Base-by-base conservation (phyloP, 495 filamentous ascomycete genomes). In the Geopyxis carbonaria region DNA sequence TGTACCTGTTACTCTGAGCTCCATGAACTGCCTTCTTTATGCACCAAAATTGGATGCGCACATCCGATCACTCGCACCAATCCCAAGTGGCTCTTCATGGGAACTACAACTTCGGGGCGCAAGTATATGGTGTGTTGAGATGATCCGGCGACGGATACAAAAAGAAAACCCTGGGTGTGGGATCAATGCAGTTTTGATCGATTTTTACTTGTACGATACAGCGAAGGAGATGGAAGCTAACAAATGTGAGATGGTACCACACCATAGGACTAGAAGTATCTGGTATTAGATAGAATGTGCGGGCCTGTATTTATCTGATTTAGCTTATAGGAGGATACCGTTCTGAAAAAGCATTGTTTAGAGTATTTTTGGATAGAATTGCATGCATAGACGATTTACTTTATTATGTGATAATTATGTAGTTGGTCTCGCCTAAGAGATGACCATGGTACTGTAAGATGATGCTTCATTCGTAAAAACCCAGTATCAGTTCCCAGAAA, bases 191-290 rank as follows among this genome's bases (percentile, higher is more conserved):
- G 78, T 94, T 24, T 52, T 95, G 42, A 87, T 99, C 38, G 89
- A 99, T 55, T 95, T 93, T 57, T 93, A 91, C 55, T 63, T 99
- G 28, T 95, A 95, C 55, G 89, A 95, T 61, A 77, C 77, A 2
- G 79, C 87, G 59, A 95, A 95, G 58, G 73, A 75, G 42, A 56
- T 80, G 55, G 85, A 94, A 48, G 53, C 48, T 5, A 63, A 68
- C 11, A 63, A 68, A 18, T 59, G 52, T 28, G 73, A 78, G 45
- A 64, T 57, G 25, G 76, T 89, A 31, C 83, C 81, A n/a, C 86
- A 93, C 59, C 87, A 95, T 59, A 68, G 86, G 45, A 93, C 84
- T 19, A 70, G 87, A 50, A 89, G 84, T 48, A 93, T 95, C 45
- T 95, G 87, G 87, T 95, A 95, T 62, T 95, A 42, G 36, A 34